Conservation (phyloP, 2,329 filamentous ascomycete genomes). For the Xylaria sp. region DNA sequence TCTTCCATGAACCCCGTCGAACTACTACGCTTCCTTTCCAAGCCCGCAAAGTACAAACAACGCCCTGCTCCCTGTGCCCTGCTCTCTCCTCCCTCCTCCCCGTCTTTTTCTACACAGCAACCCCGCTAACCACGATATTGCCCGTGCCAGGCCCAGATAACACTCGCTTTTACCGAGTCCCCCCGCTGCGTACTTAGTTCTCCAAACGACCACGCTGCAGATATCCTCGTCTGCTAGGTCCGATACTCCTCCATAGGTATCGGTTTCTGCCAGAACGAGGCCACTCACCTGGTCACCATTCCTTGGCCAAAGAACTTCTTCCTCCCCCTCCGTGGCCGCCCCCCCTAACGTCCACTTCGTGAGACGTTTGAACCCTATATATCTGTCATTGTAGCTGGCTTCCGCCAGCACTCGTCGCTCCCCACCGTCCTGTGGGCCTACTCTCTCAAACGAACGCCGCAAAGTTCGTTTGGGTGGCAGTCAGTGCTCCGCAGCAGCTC, state of each 20-base stretch:
- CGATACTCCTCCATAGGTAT: constrained; percentile 86
- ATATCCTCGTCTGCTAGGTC: constrained; percentile 81
- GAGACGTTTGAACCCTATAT: constrained; percentile 66
- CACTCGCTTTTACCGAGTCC: constrained; percentile 55
- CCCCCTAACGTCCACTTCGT: constrained; percentile 86
- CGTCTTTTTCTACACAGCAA: not conserved
- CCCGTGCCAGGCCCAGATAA: constrained; percentile 64
- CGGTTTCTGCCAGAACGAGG: constrained; percentile 79
- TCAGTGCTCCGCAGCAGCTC: constrained; percentile 88
- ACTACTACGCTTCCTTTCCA: constrained; percentile 91
- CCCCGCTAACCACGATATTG: constrained; percentile 17
- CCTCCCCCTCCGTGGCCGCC: constrained; percentile 83
- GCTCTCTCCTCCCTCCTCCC: not conserved
- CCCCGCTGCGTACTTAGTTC: constrained; percentile 25
- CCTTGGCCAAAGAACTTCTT: constrained; percentile 83
- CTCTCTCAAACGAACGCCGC: constrained; percentile 94
- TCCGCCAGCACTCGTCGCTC: constrained; percentile 76
- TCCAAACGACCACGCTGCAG: constrained; percentile 54
- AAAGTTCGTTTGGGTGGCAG: constrained; percentile 97
- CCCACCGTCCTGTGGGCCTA: constrained; percentile 87
- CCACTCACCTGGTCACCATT: constrained; percentile 80
- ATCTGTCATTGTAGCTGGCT: constrained; percentile 77
- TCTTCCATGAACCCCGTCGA: constrained; percentile 91
- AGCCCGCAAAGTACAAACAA: constrained; percentile 85
- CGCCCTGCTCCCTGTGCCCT: constrained; percentile 7